Evolutionary conservation across 2,329 filamentous ascomycete species (phyloP).

Genomic region (Stagonosporopsis cucurbitacearum): DNA sequence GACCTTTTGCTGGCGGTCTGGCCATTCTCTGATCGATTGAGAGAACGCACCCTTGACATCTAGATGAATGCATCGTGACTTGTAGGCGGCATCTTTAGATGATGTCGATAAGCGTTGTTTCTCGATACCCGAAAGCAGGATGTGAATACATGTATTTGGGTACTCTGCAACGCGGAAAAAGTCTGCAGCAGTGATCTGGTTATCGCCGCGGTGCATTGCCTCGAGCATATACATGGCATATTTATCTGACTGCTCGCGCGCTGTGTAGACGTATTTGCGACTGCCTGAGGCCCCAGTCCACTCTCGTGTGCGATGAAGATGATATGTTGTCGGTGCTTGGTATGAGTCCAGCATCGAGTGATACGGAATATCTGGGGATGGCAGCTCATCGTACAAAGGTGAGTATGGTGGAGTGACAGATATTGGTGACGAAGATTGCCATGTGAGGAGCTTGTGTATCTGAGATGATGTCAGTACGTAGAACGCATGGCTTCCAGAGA

Average conservation of each 20-base stretch:
- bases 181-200: constrained; percentile 43
- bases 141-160: constrained; percentile 41
- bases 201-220: constrained; percentile 41
- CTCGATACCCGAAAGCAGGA: constrained; percentile 45
- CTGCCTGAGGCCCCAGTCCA: constrained; percentile 44
- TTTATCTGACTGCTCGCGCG: constrained; percentile 46
- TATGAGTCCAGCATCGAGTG: constrained; percentile 43
- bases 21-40: constrained; percentile 46
- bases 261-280: constrained; percentile 47
- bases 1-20: constrained; percentile 47
- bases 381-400: constrained; percentile 39
- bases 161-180: constrained; percentile 47
- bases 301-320: constrained; percentile 48
- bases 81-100: constrained; percentile 43
- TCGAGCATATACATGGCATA: constrained; percentile 48
- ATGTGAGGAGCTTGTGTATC: constrained; percentile 47
- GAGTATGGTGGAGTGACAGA: constrained; percentile 36
- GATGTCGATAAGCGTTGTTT: constrained; percentile 36
- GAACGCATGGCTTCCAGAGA: not conserved
- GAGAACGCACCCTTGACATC: constrained; percentile 40
- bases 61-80: constrained; percentile 43
- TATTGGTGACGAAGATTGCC: constrained; percentile 44
- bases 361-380: constrained; percentile 44
- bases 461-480: constrained; percentile 20
- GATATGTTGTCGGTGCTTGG: constrained; percentile 42